Evolutionary conservation across 495 filamentous ascomycete species (phyloP).

Genomic region (Penicillium canariense): DNA sequence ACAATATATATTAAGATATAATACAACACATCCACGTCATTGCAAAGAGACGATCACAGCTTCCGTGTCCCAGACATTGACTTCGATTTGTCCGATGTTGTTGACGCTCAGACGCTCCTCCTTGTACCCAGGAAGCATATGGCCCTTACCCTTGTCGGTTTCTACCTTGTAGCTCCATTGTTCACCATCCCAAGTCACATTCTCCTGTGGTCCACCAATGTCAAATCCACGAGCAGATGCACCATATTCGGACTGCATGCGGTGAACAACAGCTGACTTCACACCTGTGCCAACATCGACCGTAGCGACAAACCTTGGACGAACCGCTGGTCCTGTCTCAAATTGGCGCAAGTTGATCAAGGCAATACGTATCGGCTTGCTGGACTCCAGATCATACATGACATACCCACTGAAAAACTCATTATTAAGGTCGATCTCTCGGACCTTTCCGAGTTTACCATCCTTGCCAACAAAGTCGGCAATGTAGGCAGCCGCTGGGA

Average conservation of each 20-base stretch:
- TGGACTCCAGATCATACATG: slow-evolving; percentile 18
- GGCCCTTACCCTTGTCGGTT: slow-evolving; percentile 19
- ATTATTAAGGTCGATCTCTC: slow-evolving; percentile 6
- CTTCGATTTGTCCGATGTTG: not conserved
- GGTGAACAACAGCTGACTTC: slow-evolving; percentile 10
- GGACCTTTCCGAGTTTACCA: slow-evolving; percentile 6
- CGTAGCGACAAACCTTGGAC: not conserved
- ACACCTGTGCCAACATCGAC: slow-evolving; percentile 1
- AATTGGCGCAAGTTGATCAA: slow-evolving; percentile 21
- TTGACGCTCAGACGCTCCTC: not conserved
- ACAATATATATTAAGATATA: not conserved
- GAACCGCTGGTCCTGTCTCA: not conserved
- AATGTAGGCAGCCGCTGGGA: slow-evolving; percentile 12
- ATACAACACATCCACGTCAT: not conserved
- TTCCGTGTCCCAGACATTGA: slow-evolving; percentile 1
- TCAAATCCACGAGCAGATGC: slow-evolving; percentile 23
- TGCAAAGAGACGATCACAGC: slow-evolving; percentile 3
- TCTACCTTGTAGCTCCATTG: slow-evolving; percentile 25
- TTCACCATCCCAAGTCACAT: slow-evolving; percentile 29
- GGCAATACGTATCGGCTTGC: slow-evolving; percentile 11
- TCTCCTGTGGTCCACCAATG: slow-evolving; percentile 13
- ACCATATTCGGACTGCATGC: slow-evolving; percentile 20
- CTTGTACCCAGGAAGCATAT: slow-evolving; percentile 1
- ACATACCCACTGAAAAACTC: slow-evolving; percentile 24
- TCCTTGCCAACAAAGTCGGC: slow-evolving; percentile 19